Conservation (phyloP, 2,329 filamentous ascomycete genomes). For the Botrytis aclada region DNA sequence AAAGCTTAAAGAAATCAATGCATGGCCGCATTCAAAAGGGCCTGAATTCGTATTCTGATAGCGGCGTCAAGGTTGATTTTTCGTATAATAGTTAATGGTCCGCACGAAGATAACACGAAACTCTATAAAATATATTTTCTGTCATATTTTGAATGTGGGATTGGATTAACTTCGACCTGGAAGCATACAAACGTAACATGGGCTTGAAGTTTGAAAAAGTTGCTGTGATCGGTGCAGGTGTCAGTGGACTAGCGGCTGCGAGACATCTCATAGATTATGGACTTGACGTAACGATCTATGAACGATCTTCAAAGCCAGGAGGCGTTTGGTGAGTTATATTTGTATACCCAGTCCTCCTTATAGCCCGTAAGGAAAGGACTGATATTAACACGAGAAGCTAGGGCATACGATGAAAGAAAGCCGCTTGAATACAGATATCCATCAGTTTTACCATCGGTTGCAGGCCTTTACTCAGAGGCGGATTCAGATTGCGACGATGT, state of each 20-base stretch:
- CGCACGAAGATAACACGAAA: neutral
- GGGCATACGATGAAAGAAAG: slow-evolving; percentile 31
- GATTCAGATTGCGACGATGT: slow-evolving; percentile 5
- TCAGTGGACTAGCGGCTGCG: slow-evolving; percentile 48
- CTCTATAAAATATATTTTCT: neutral
- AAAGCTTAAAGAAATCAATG: neutral
- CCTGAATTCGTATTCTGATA: neutral
- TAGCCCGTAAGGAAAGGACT: neutral
- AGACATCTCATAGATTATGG: slow-evolving; percentile 46
- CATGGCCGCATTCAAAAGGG: neutral
- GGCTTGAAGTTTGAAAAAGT: slow-evolving; percentile 30
- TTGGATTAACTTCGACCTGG: slow-evolving; percentile 6
- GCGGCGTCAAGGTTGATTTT: neutral
- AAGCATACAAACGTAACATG: slow-evolving; percentile 10
- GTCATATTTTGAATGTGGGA: slow-evolving; percentile 1
- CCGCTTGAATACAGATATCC: slow-evolving; percentile 30
- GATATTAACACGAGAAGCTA: slow-evolving; percentile 5
- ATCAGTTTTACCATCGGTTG: slow-evolving; percentile 27
- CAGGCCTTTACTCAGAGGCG: slow-evolving; percentile 22
- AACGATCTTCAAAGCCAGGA: slow-evolving; percentile 50
- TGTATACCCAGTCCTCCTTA: neutral
- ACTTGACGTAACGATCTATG: slow-evolving; percentile 52
- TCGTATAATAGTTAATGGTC: neutral
- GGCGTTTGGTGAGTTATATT: slow-evolving; percentile 47
- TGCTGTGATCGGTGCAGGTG: slow-evolving; percentile 51